Conservation (phyloP, 2,329 filamentous ascomycete species). For the Arthrobotrys entomopaga region DNA sequence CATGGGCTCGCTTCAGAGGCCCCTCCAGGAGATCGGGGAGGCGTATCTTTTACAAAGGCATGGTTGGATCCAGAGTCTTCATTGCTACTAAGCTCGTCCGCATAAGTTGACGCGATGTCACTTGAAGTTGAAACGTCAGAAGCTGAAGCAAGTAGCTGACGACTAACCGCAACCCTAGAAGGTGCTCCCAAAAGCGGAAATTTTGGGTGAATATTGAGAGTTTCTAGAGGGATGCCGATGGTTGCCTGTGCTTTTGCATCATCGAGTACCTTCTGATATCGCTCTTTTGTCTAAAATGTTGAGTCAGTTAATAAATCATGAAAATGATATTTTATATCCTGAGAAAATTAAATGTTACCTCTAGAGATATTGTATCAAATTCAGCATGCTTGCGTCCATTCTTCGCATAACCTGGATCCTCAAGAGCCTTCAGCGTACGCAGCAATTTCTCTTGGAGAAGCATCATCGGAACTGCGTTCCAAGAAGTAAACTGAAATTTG, state of each 20-base stretch:
- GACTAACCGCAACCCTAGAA: neutral
- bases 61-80: neutral
- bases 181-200: neutral
- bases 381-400: no score
- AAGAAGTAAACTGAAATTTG: conserved; percentile 28
- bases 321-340: neutral
- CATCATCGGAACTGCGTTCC: conserved; percentile 15
- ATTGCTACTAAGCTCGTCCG: neutral
- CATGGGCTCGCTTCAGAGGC: neutral
- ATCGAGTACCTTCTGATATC: conserved; percentile 3
- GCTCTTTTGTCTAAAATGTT: conserved; percentile 5
- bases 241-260: conserved; percentile 12
- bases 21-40: neutral
- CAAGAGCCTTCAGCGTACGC: conserved; percentile 3
- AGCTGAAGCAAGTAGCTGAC: neutral
- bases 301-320: neutral
- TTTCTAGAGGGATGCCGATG: conserved; percentile 16
- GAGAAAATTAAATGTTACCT: neutral
- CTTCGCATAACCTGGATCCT: neutral
- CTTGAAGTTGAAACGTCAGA: neutral
- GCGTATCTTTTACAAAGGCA: neutral
- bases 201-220: neutral
- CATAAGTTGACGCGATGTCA: neutral
- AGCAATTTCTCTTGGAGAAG: conserved; percentile 21
- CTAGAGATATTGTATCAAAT: neutral